Conservation (phyloP, 2,329 filamentous ascomycete genomes). For the Pseudodiploospora longispora region DNA sequence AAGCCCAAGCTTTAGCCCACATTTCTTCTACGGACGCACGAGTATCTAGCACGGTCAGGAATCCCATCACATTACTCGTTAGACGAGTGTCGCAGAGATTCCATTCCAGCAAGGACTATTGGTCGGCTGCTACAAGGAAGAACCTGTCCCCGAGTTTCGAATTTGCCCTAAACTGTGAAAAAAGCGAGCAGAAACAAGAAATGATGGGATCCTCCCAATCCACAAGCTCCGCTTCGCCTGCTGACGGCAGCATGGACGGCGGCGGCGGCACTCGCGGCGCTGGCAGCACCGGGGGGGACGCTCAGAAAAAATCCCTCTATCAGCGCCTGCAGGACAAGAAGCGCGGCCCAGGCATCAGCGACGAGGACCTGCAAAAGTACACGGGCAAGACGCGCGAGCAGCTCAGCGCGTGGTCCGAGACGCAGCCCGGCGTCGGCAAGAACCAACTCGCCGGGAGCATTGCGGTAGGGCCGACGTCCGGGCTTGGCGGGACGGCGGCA, state of each 20-base stretch:
- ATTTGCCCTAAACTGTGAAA: too few relatives aligned
- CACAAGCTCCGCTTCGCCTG: not conserved
- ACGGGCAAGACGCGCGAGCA: constrained; percentile 30
- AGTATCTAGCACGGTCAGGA: too few relatives aligned
- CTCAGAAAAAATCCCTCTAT: constrained; percentile 22
- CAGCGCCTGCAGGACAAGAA: constrained; percentile 24
- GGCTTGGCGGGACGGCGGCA: constrained; percentile 21
- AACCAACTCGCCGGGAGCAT: constrained; percentile 30
- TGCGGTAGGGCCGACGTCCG: constrained; percentile 19
- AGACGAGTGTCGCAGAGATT: too few relatives aligned
- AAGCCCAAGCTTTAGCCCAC: too few relatives aligned
- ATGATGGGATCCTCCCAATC: constrained; percentile 9
- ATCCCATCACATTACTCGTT: too few relatives aligned
- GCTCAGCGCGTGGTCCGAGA: constrained; percentile 29
- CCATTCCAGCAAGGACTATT: too few relatives aligned
- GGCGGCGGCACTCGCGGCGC: too few relatives aligned
- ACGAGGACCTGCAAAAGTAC: constrained; percentile 33
- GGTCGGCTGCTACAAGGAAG: too few relatives aligned
- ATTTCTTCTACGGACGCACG: too few relatives aligned
- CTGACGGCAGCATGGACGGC: not conserved
- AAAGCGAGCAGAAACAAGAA: not conserved
- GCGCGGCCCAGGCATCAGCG: constrained; percentile 22
- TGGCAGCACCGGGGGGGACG: not conserved
- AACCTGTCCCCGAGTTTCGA: too few relatives aligned
- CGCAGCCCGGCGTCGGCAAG: constrained; percentile 29